Evolutionary conservation across 2,329 filamentous ascomycete genomes (phyloP).

Genomic region (Aspergillus thermomutatus): DNA sequence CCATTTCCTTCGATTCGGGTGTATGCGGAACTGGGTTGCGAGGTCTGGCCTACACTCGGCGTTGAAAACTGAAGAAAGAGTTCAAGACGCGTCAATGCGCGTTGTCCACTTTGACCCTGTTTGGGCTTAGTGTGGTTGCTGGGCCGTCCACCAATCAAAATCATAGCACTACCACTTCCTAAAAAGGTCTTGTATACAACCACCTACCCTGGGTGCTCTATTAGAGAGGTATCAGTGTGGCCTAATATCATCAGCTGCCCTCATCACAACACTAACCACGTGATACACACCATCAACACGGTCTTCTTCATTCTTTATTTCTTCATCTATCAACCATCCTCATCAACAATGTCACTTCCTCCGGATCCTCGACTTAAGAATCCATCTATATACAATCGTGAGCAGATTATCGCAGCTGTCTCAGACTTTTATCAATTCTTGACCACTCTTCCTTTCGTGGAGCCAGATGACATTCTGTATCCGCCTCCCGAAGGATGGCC

Average conservation of each 20-base stretch:
- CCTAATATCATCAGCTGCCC: too few relatives aligned
- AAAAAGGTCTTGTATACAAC: background rate
- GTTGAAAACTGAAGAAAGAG: conserved; percentile 3
- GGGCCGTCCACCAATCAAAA: conserved; percentile 15
- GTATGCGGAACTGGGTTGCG: background rate
- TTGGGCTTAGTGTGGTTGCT: conserved; percentile 21
- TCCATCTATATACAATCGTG: background rate
- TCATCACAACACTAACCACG: too few relatives aligned
- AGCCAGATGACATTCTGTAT: conserved; percentile 2
- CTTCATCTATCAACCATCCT: too few relatives aligned
- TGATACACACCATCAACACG: too few relatives aligned
- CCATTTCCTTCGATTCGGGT: conserved; percentile 17
- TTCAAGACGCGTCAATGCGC: conserved; percentile 24
- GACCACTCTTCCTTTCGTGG: background rate
- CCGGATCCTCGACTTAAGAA: background rate
- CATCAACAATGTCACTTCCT: background rate
- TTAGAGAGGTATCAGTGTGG: too few relatives aligned
- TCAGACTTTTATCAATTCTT: background rate
- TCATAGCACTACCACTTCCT: background rate
- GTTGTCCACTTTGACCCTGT: conserved; percentile 32
- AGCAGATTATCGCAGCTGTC: background rate
- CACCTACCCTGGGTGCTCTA: too few relatives aligned
- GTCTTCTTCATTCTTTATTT: too few relatives aligned
- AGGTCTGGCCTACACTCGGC: conserved; percentile 1
- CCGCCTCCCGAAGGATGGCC: conserved; percentile 3